Conservation (phyloP, 2,329 filamentous ascomycete genomes). For the Huntiella decipiens region DNA sequence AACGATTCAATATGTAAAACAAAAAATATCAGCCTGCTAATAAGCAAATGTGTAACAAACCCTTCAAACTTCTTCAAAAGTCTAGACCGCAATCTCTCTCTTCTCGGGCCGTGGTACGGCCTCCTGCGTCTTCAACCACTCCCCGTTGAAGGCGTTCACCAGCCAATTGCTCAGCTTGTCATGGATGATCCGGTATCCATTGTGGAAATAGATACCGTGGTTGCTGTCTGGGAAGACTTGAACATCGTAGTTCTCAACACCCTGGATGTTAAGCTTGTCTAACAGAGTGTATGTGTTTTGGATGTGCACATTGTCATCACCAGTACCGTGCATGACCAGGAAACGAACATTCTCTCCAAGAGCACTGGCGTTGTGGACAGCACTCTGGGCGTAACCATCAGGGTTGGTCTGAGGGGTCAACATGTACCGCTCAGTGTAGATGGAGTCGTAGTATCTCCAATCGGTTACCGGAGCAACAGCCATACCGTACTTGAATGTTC, state of each 20-base stretch:
- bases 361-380: constrained; percentile 55
- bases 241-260: constrained; percentile 85
- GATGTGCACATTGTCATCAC: constrained; percentile 93
- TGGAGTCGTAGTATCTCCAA: constrained; percentile 86
- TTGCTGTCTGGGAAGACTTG: constrained; percentile 94
- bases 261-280: constrained; percentile 64
- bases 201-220: constrained; percentile 88
- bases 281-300: constrained; percentile 81
- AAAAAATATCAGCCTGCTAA: background rate
- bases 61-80: background rate
- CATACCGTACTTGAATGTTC: constrained; percentile 92
- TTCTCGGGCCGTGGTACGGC: constrained; percentile 26
- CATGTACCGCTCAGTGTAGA: constrained; percentile 97
- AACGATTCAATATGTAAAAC: background rate
- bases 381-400: constrained; percentile 55
- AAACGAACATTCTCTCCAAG: constrained; percentile 66
- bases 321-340: constrained; percentile 87
- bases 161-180: constrained; percentile 88
- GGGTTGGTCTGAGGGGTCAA: constrained; percentile 72
- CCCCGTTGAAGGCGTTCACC: constrained; percentile 91
- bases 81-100: background rate
- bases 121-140: constrained; percentile 51
- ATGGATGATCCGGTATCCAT: constrained; percentile 78
- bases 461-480: constrained; percentile 97
- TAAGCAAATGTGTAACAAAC: background rate